Conservation (phyloP, 1,139 yeast species). For the Candida sojae region DNA sequence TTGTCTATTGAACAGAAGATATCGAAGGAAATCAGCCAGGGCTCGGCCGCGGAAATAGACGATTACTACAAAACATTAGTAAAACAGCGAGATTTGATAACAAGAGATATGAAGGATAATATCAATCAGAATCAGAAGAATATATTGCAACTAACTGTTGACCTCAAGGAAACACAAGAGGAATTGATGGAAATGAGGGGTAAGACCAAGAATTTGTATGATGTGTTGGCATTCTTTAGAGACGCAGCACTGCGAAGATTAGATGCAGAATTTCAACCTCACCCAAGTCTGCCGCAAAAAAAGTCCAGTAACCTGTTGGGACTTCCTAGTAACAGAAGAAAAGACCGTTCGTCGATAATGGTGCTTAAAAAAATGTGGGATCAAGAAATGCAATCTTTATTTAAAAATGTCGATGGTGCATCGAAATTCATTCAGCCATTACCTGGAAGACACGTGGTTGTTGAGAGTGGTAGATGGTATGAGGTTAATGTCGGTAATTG, state of each 20-base stretch:
- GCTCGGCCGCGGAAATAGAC: constrained; percentile 74
- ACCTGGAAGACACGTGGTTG: constrained; percentile 80
- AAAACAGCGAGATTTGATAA: constrained; percentile 54
- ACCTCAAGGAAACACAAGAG: constrained; percentile 61
- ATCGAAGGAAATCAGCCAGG: constrained; percentile 55
- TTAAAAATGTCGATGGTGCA: constrained; percentile 87
- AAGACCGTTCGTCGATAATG: constrained; percentile 69
- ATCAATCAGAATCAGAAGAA: constrained; percentile 74
- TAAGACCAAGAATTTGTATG: constrained; percentile 61
- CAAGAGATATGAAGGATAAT: constrained; percentile 63
- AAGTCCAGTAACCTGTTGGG: constrained; percentile 3
- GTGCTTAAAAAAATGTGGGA: constrained; percentile 84
- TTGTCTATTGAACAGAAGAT: constrained; percentile 38
- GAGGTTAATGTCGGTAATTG: constrained; percentile 87
- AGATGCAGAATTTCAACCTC: constrained; percentile 38
- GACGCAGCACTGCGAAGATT: constrained; percentile 67
- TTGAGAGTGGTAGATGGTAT: constrained; percentile 84
- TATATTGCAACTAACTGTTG: constrained; percentile 67
- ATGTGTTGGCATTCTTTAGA: constrained; percentile 64
- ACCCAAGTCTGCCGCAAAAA: constrained; percentile 7
- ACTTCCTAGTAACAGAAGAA: constrained; percentile 19
- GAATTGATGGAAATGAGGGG: constrained; percentile 65
- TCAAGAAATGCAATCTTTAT: constrained; percentile 66
- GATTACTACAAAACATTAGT: constrained; percentile 62
- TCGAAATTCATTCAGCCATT: constrained; percentile 75